Evolutionary conservation across 306 rosid species (phyloP).

Genomic region (Crataegus laevigata): DNA sequence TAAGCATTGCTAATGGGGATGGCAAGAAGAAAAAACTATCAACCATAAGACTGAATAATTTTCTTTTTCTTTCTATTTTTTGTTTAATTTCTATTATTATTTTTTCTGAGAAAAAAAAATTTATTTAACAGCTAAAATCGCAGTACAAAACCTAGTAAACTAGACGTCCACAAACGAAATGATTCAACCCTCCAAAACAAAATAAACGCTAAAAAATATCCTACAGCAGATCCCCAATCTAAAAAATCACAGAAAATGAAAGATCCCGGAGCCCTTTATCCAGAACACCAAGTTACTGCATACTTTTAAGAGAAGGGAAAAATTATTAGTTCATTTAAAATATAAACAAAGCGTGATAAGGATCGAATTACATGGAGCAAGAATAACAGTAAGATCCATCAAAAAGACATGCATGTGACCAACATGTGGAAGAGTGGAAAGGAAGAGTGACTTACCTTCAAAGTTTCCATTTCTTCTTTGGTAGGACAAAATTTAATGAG

Average conservation of each 20-base stretch:
- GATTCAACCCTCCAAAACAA: too few species aligned
- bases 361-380: neutral
- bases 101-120: too few species aligned
- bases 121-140: too few species aligned
- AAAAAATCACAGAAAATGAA: too few species aligned
- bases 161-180: too few species aligned
- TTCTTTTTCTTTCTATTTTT: too few species aligned
- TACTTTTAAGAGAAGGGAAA: neutral
- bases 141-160: too few species aligned
- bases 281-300: neutral
- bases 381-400: neutral
- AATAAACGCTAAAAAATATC: too few species aligned
- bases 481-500: constrained; percentile 95
- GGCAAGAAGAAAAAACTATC: neutral
- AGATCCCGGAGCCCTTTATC: neutral
- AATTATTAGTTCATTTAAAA: neutral
- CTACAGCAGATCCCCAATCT: too few species aligned
- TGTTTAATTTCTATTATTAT: too few species aligned
- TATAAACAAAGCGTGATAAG: neutral
- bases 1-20: neutral
- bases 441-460: constrained; percentile 46
- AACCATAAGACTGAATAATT: neutral
- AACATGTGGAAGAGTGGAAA: neutral
- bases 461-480: constrained; percentile 89
- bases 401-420: neutral